Evolutionary conservation across 108 stramenopile genomes (phyloP), one percentile per base, ranked within the genome.

Genomic region (Skeletonema potamos): DNA sequence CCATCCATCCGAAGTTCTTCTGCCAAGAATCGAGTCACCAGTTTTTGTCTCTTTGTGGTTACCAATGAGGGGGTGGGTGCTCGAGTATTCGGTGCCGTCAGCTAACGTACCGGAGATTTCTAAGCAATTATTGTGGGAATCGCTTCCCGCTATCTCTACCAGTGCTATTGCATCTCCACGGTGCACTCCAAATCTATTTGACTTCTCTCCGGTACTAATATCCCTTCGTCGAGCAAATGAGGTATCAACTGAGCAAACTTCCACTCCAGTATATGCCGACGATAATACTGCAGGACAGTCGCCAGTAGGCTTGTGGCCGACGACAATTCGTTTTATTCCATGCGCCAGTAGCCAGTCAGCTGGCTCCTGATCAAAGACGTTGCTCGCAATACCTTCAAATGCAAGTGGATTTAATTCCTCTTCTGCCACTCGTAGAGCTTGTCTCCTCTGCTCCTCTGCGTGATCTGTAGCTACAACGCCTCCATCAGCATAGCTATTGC

Each of bases 231-330:
- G 69, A 6, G 85, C 75, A 61, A 72, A 89, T 4, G 84, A 85
- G 6, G 85, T 89, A 62, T 89, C 88, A 15, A 76, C 81, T 1
- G 85, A 75, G 30, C 84, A 82, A 6, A 89, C 68, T 39, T 86
- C 84, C 0, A 89, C 82, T 9, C 83, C 83, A 20, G 84, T 81
- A 59, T 83, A 81, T 18, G 33, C 36, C 4, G 80, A 62, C 3
- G 77, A 79, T 26, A 89, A 56, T 9, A 89, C 88, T 10, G 85
- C 69, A 18, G 88, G 88, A 70, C 82, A 86, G 73, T 89, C 88
- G 9, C 85, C 85, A 6, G 85, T 86, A 9, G 88, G 88, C 65
- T 86, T 84, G 70, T 89, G 88, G 39, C 88, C 88, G 11, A 89
- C 88, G 37, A 89, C 84, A 6, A 89, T 72, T 29, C 88, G 72